A percentile compares a stretch with the other conserved stretches of the same genome.
Conservation (phyloP, 1,284 basidiomycete species). For the Apiotrichum veenhuisii region DNA sequence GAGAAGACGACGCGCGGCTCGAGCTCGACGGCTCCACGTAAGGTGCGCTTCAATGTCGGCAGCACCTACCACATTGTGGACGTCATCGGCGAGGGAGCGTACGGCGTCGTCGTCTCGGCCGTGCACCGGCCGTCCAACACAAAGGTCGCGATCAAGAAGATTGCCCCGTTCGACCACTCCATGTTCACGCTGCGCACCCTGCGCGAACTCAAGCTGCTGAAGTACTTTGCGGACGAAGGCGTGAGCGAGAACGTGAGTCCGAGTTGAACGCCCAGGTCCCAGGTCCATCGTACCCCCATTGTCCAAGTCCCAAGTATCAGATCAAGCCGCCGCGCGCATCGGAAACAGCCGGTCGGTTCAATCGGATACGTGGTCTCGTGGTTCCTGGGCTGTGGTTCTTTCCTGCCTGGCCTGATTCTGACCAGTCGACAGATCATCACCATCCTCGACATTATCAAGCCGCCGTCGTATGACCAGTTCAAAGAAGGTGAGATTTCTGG, state of each 20-base stretch:
- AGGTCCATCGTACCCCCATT: no score
- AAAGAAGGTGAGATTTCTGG: slow-evolving; percentile 61
- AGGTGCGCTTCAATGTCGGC: slow-evolving; percentile 81
- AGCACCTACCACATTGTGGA: slow-evolving; percentile 80
- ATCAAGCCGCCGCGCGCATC: no score
- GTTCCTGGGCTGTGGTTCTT: no score
- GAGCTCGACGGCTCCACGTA: slow-evolving; percentile 62
- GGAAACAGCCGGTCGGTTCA: no score
- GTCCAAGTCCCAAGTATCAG: no score
- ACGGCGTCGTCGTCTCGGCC: slow-evolving; percentile 73
- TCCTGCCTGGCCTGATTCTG: background rate
- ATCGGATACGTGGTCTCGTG: no score
- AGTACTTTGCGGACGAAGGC: slow-evolving; percentile 83
- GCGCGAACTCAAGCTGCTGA: slow-evolving; percentile 80
- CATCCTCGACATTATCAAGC: slow-evolving; percentile 91
- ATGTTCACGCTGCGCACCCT: slow-evolving; percentile 86
- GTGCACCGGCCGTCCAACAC: slow-evolving; percentile 72
- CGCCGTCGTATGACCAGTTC: slow-evolving; percentile 80
- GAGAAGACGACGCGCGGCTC: slow-evolving; percentile 41
- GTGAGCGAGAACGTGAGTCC: slow-evolving; percentile 83
- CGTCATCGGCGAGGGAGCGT: slow-evolving; percentile 84
- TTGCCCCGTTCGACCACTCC: slow-evolving; percentile 85
- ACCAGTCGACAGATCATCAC: slow-evolving; percentile 70
- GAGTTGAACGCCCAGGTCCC: no score
- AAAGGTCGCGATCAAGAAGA: slow-evolving; percentile 86